Evolutionary conservation across 768 basidiomycete species (phyloP), one percentile per base, ranked within the genome.

Genomic region (Leucogyrophana mollusca): DNA sequence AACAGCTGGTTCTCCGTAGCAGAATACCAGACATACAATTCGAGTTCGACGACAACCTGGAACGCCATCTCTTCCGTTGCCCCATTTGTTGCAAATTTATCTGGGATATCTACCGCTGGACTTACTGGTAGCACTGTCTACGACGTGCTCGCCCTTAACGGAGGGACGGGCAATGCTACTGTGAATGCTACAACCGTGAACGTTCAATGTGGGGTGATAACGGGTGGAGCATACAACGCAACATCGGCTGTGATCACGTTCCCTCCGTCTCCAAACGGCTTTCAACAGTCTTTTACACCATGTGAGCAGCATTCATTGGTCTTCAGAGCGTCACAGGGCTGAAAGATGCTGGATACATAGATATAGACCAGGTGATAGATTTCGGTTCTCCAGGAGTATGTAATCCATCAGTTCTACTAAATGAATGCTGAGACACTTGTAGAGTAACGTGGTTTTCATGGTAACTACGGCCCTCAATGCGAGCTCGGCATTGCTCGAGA

Each of bases 151-250:
- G 17, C 20, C 2, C 4, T 39, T 8, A 43, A 41, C 8, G n/a
- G 24, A 11, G 9, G 34, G 2, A 43, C 47, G 9, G 45, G 37
- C 23, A 49, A 47, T 3, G 50, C 53, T 7, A 18, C 36, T 10
- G 59, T 61, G 2, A 41, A 53, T 44, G 51, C 50, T 11, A 61
- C 55, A 20, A 53, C 35, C 1, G 46, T 61, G 2, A 40, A 9
- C 39, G 46, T 56, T 9, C 23, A 40, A 1, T 61, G 59, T 43
- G 54, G 53, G 17, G 21, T 55, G 5, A 34, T 56, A 5, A 34
- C 54, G 4, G 54, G 45, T 20, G 9, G 35, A 21, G 43, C 46
- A n/a, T 38, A 38, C 37, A 44, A 9, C 21, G 46, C 18, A 2
- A 21, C 23, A 7, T 7, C 27, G 13, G 13, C 6, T 13, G 13